phyloP scores from a whole-genome alignment of 2,329 filamentous ascomycete species.

The Exophiala viscosa region DNA sequence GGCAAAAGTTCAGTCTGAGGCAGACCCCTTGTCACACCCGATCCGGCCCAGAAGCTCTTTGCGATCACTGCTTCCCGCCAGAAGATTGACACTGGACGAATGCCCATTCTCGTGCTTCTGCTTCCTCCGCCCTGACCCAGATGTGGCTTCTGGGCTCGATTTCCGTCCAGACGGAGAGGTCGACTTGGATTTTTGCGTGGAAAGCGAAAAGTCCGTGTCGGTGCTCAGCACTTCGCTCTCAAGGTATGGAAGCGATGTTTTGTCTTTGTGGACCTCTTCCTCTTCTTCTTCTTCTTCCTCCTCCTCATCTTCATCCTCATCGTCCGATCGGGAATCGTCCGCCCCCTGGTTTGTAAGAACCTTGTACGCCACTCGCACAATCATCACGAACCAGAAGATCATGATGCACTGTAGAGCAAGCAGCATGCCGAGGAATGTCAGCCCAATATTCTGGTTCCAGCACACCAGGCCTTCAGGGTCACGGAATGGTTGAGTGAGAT shows the following conservation, averaged over 20 bases:
- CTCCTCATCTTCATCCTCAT: conserved; percentile 67
- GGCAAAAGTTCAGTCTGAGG: conserved; percentile 11
- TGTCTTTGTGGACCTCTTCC: background rate
- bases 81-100: conserved; percentile 26
- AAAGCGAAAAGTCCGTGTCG: conserved; percentile 20
- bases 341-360: conserved; percentile 73
- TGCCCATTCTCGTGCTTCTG: conserved; percentile 24
- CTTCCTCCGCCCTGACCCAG: conserved; percentile 10
- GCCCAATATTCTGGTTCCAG: conserved; percentile 71
- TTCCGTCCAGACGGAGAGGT: conserved; percentile 6
- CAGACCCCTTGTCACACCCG: conserved; percentile 32
- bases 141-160: conserved; percentile 7
- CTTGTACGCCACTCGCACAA: conserved; percentile 73
- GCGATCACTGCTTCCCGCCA: conserved; percentile 25
- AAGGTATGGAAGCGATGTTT: conserved; percentile 10
- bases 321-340: conserved; percentile 84
- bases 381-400: conserved; percentile 85
- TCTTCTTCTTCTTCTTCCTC: conserved; percentile 39
- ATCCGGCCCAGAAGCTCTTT: conserved; percentile 35
- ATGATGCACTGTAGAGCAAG: conserved; percentile 75
- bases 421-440: conserved; percentile 72
- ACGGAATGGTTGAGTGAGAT: conserved; percentile 71
- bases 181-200: conserved; percentile 7
- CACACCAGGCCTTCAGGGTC: conserved; percentile 71
- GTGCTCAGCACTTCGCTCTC: conserved; percentile 26